These are phyloP conservation scores for Boehmeria nivea DNA, from an alignment of 306 rosid species.

Conservation along the genomic window DNA sequence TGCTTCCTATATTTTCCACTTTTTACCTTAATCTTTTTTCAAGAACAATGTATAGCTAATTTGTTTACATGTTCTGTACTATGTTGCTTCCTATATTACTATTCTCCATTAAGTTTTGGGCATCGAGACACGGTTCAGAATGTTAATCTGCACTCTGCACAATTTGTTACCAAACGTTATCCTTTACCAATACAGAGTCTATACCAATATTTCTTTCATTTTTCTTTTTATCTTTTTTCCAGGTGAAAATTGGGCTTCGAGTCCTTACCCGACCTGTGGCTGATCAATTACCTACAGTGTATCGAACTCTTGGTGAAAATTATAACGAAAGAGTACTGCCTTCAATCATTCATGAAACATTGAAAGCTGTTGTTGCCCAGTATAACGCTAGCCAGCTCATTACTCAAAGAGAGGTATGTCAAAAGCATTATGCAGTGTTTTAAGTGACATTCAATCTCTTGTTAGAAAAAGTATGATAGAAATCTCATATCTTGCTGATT, in stretches of 20 bases:
- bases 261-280: conserved; percentile 91
- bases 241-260: not conserved
- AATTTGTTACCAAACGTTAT: not conserved
- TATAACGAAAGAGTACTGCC: conserved; percentile 89
- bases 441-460: not conserved
- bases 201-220: not conserved
- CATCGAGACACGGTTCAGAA: too few species aligned
- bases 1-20: too few species aligned
- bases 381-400: conserved; percentile 95
- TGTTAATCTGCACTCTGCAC: too few species aligned
- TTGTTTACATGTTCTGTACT: too few species aligned
- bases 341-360: conserved; percentile 89
- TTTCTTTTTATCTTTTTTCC: not conserved
- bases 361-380: conserved; percentile 89
- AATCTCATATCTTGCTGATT: too few species aligned
- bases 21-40: too few species aligned
- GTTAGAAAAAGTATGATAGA: too few species aligned
- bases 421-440: not conserved
- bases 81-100: too few species aligned
- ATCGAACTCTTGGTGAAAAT: conserved; percentile 84
- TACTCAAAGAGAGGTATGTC: conserved; percentile 86
- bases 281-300: conserved; percentile 59
- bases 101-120: not conserved
- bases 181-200: not conserved
- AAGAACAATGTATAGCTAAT: too few species aligned